Percentiles rank a stretch among this genome's conserved stretches.
phyloP scores from a whole-genome alignment of 495 filamentous ascomycete species.

The Aspergillus sparsus region DNA sequence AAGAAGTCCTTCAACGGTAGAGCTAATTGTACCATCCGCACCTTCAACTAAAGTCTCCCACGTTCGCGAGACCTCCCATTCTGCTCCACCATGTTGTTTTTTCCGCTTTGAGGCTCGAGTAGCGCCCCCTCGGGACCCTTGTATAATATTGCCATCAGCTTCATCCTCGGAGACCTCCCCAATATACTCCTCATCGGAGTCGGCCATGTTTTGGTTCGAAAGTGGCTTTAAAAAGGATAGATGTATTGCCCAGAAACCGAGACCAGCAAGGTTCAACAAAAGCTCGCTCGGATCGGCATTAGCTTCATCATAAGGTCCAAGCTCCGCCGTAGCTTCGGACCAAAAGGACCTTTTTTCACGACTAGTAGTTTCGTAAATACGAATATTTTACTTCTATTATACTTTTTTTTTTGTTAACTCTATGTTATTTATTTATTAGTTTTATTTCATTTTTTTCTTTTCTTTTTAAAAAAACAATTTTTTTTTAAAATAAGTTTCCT shows the following conservation, averaged over 20 bases:
- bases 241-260: neutral
- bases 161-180: slow-evolving; percentile 80
- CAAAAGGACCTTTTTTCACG: slow-evolving; percentile 7
- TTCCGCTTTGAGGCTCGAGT: slow-evolving; percentile 41
- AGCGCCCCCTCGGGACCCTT: slow-evolving; percentile 38
- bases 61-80: slow-evolving; percentile 57
- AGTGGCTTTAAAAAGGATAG: slow-evolving; percentile 24
- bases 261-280: neutral
- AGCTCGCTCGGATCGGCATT: slow-evolving; percentile 54
- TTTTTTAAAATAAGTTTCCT: no score
- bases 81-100: slow-evolving; percentile 59
- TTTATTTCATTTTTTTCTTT: neutral
- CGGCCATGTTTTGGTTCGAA: slow-evolving; percentile 35
- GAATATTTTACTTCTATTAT: neutral
- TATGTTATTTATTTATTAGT: neutral
- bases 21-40: slow-evolving; percentile 72
- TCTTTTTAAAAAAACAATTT: neutral
- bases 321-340: slow-evolving; percentile 42
- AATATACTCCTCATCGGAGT: slow-evolving; percentile 82
- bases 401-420: neutral
- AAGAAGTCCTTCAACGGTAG: slow-evolving; percentile 65
- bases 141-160: slow-evolving; percentile 63
- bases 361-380: no score
- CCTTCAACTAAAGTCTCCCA: slow-evolving; percentile 71
- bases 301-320: slow-evolving; percentile 66